These are phyloP conservation scores for Cyclotella choctawhatcheeana DNA, from an alignment of 108 stramenopile genomes.

Conservation along the genomic window DNA sequence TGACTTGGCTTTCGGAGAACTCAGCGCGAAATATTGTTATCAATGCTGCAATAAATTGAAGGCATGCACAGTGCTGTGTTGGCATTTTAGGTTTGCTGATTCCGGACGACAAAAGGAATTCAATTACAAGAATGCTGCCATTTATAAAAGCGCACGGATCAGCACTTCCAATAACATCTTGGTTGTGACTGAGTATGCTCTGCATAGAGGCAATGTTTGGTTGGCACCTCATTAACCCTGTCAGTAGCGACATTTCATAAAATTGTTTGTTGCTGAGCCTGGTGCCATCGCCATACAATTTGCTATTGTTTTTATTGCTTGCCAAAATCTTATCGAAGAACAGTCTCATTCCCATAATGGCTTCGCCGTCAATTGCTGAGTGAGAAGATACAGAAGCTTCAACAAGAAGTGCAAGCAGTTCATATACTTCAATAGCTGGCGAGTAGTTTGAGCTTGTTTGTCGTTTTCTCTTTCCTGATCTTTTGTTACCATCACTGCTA, in stretches of 20 bases:
- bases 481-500: neutral
- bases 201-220: constrained; percentile 20
- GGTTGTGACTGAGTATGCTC: neutral
- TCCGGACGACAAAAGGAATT: neutral
- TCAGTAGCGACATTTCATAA: constrained; percentile 16
- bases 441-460: neutral
- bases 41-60: constrained; percentile 17
- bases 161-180: constrained; percentile 3
- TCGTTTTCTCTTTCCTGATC: constrained; percentile 33
- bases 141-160: constrained; percentile 13
- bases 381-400: constrained; percentile 6
- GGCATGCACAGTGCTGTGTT: constrained; percentile 7
- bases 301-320: neutral
- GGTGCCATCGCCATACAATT: neutral
- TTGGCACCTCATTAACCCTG: constrained; percentile 21
- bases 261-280: constrained; percentile 7
- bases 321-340: constrained; percentile 29
- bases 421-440: constrained; percentile 1
- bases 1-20: constrained; percentile 24
- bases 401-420: constrained; percentile 23
- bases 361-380: constrained; percentile 3
- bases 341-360: constrained; percentile 11
- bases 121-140: constrained; percentile 12
- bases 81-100: neutral
- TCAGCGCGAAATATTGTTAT: constrained; percentile 1